These are phyloP conservation scores for Quercus tomentella DNA, from an alignment of 331 rosid genomes.

Conservation along the genomic window DNA sequence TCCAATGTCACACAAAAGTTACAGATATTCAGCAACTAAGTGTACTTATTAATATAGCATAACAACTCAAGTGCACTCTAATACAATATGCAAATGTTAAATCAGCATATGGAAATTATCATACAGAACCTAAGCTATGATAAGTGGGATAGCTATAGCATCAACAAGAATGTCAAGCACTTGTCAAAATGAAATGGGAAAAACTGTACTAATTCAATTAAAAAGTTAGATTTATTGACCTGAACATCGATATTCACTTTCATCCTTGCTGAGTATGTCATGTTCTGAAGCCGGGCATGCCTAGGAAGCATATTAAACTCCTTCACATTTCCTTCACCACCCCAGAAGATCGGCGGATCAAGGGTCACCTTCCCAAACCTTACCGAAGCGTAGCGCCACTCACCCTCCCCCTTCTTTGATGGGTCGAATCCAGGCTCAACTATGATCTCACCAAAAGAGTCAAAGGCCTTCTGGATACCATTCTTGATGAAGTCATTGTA, in stretches of 20 bases:
- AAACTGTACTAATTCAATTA: background rate
- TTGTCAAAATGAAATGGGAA: background rate
- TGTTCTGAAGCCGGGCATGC: constrained; percentile 90
- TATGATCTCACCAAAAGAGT: constrained; percentile 59
- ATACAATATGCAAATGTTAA: background rate
- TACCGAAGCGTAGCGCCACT: constrained; percentile 69
- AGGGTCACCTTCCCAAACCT: constrained; percentile 71
- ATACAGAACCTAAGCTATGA: background rate
- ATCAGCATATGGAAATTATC: background rate
- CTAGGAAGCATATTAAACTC: constrained; percentile 80
- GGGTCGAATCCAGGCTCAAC: constrained; percentile 88
- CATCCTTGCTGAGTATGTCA: constrained; percentile 81
- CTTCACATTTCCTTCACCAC: constrained; percentile 48
- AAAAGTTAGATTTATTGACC: constrained; percentile 34
- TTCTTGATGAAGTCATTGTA: constrained; percentile 50
- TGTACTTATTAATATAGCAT: background rate
- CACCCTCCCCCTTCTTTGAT: constrained; percentile 70
- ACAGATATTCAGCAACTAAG: background rate
- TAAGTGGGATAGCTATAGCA: background rate
- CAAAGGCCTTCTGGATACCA: constrained; percentile 60
- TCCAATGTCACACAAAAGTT: background rate
- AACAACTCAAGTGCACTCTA: background rate
- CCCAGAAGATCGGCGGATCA: constrained; percentile 72
- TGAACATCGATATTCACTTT: constrained; percentile 48
- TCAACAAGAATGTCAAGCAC: background rate